Evolutionary conservation across 2,329 filamentous ascomycete species (phyloP), one percentile per base, ranked within the genome.

Genomic region (Aureobasidium mangrovei): DNA sequence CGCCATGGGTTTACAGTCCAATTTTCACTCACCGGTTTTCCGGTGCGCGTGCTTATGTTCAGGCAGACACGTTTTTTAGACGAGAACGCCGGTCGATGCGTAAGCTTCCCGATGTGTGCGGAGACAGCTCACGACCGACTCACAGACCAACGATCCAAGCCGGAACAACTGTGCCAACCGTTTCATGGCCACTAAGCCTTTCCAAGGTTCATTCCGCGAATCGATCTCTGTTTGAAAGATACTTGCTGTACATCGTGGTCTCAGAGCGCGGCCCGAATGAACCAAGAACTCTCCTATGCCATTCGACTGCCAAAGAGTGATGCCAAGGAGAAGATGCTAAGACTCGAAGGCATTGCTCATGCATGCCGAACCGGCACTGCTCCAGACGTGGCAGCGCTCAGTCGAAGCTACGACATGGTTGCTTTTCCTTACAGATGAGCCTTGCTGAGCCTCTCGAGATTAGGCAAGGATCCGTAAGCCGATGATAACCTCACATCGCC

Each of bases 21-120:
- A 53, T 43, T 38, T 53, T 28, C n/a, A 26, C 32, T 53, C 49
- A 53, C 49, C 49, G 49, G 49, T 53, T 44, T 31, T 26, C 4
- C n/a, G 31, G 29, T 53, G 33, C 12, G 7, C 38, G 33, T 53
- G 39, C 29, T 24, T 35, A 29, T 53, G 29, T 44, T 38, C 40
- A 53, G 49, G 49, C 49, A 53, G 32, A 42, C 49, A 53, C 49
- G 49, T 53, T 53, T 42, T 44, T 38, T 53, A 53, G 49, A 53
- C 49, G 49, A 51, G 47, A 42, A 51, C 39, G 38, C 47, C 46
- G 26, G 35, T 26, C 26, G 24, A 36, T 12, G 40, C 42, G 26
- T 43, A n/a, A 29, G 29, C 7, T 26, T n/a, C 18, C 39, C 10
- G 45, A 29, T 38, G 24, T 9, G 31, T 53, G 49, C 49, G 49